Evolutionary conservation across 345 rosid genomes (phyloP).

Genomic region (Bretschneidera sinensis): DNA sequence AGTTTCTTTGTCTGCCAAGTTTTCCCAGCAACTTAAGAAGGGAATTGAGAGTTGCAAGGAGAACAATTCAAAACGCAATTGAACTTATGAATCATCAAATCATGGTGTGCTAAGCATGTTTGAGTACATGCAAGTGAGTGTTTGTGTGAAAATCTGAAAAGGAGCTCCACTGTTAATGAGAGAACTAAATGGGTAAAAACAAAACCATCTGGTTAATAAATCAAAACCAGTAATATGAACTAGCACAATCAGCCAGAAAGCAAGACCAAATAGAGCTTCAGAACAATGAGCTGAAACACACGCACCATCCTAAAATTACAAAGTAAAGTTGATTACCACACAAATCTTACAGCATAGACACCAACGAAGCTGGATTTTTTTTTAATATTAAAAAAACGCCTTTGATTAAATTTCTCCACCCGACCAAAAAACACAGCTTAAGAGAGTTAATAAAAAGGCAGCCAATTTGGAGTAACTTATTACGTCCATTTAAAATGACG

Average conservation of each 20-base stretch:
- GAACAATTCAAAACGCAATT: background rate
- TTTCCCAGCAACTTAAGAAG: background rate
- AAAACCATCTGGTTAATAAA: no score
- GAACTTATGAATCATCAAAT: slow-evolving; percentile 6
- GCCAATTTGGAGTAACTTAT: background rate
- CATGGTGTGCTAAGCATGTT: slow-evolving; percentile 3
- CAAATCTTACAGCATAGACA: no score
- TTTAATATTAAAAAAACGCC: background rate
- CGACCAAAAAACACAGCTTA: no score
- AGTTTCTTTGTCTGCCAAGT: no score
- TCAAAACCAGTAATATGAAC: no score
- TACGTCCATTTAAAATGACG: background rate
- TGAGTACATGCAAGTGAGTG: slow-evolving; percentile 14
- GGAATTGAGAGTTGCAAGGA: background rate
- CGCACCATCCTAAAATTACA: background rate
- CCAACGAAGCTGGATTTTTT: no score
- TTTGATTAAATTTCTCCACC: background rate
- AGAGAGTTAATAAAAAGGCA: no score
- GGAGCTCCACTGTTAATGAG: background rate
- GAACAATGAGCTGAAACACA: no score
- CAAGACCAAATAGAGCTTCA: background rate
- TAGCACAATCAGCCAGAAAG: background rate
- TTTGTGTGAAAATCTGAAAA: no score
- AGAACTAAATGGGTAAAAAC: background rate
- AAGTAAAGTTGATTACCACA: no score